phyloP scores from a whole-genome alignment of 352 stramenopile genomes.

The Phytophthora quininea region DNA sequence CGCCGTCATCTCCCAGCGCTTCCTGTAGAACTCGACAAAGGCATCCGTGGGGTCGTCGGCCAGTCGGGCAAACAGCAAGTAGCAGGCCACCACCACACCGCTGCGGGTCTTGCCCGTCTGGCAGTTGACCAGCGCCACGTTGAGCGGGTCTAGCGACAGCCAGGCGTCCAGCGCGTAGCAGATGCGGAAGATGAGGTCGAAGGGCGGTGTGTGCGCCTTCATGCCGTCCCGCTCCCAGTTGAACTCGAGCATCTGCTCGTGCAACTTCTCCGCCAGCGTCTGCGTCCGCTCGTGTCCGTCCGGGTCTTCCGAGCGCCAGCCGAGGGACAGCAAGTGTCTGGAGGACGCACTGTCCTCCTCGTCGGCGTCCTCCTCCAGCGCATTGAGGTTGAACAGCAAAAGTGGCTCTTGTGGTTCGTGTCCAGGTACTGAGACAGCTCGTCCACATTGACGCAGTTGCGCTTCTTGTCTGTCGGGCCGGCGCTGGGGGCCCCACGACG shows the following conservation, averaged over 20 bases:
- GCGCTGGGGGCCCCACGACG: slow-evolving; percentile 63
- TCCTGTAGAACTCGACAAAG: slow-evolving; percentile 92
- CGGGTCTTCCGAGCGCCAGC: slow-evolving; percentile 14
- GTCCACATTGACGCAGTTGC: slow-evolving; percentile 71
- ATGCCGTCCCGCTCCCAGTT: slow-evolving; percentile 82
- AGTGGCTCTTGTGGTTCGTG: slow-evolving; percentile 56
- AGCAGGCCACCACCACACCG: slow-evolving; percentile 93
- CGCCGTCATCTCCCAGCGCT: slow-evolving; percentile 77
- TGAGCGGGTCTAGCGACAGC: slow-evolving; percentile 76
- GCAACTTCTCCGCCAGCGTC: slow-evolving; percentile 54
- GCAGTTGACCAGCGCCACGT: slow-evolving; percentile 91
- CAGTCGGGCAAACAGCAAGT: slow-evolving; percentile 88
- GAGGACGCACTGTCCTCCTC: neutral
- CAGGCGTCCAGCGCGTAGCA: slow-evolving; percentile 95
- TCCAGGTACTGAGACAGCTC: slow-evolving; percentile 74
- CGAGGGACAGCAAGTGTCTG: neutral
- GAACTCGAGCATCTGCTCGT: slow-evolving; percentile 88
- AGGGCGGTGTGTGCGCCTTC: slow-evolving; percentile 81
- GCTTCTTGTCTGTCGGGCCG: slow-evolving; percentile 70
- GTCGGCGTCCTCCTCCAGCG: slow-evolving; percentile 39
- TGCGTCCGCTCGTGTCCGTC: neutral
- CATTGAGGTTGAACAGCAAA: slow-evolving; percentile 86
- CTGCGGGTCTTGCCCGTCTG: slow-evolving; percentile 93
- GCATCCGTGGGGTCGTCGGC: slow-evolving; percentile 78
- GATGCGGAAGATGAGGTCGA: slow-evolving; percentile 89